These are phyloP conservation scores for Fusarium sp. DNA, from an alignment of 2,329 filamentous ascomycete species.

Conservation along the genomic window DNA sequence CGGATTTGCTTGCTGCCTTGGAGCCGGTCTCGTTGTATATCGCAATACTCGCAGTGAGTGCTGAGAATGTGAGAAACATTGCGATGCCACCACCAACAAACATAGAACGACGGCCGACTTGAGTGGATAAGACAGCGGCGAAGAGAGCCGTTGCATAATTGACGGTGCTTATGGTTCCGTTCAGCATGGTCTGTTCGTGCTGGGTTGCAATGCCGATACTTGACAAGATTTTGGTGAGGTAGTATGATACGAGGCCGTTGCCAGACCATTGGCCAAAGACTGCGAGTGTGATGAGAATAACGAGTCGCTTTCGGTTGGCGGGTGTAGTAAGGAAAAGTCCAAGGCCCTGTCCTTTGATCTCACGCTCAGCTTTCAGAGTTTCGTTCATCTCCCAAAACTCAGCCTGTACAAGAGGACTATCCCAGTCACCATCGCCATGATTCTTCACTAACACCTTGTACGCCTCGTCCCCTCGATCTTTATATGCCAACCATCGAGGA, in stretches of 20 bases:
- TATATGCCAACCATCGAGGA: conserved; percentile 23
- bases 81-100: conserved; percentile 25
- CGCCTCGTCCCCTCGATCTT: conserved; percentile 14
- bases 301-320: conserved; percentile 44
- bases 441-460: conserved; percentile 10
- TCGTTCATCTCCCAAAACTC: conserved; percentile 35
- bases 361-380: conserved; percentile 14
- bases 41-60: conserved; percentile 23
- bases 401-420: conserved; percentile 51
- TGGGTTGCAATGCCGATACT: conserved; percentile 27
- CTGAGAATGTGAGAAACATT: conserved; percentile 24
- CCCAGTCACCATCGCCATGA: conserved; percentile 53
- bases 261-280: conserved; percentile 54
- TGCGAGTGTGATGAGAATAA: conserved; percentile 53
- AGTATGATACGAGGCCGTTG: conserved; percentile 47
- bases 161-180: conserved; percentile 19
- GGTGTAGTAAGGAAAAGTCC: conserved; percentile 28
- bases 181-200: conserved; percentile 22
- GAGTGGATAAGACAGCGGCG: conserved; percentile 13
- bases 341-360: conserved; percentile 10
- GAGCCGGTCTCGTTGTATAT: conserved; percentile 23
- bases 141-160: conserved; percentile 18
- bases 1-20: conserved; percentile 22
- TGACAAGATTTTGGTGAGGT: conserved; percentile 40
- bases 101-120: conserved; percentile 23